Base-by-base conservation (phyloP, 768 basidiomycete species). In the Pulveroboletus sp. region DNA sequence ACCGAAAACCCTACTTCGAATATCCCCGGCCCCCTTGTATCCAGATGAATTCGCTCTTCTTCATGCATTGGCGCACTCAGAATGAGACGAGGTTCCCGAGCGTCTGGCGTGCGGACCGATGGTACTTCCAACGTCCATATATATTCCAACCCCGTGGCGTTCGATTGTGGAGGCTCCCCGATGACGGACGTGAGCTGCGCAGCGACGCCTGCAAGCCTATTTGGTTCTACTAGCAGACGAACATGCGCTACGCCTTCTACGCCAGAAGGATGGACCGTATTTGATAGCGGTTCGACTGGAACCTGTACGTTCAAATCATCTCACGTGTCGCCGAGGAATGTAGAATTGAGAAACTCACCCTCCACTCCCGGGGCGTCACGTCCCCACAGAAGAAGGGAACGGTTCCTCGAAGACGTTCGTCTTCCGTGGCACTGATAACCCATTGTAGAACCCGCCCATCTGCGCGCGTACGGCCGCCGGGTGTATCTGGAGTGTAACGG, bases 331-430 rank as follows among this genome's bases (percentile, higher is more conserved):
- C 25, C 6, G 24, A n/a, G 11, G 6, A 39, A 40, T 24, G 16
- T 8, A n/a, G 6, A 37, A 20, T 5, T 2, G 21, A 6, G 3
- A 38, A 9, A 32, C 78, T 16, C 56, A 84, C 87, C 64, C 87
- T 71, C 64, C 75, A 73, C 3, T 65, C 53, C 41, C 86, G 69
- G 3, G 83, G 78, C 4, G 85, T 87, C 3, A 86, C 67, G 58
- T 89, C 87, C 12, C 84, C 84, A 56, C 87, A 89, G 64, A 84
- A 89, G 59, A 89, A 89, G 7, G 87, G 86, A 16, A 82, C 62
- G 1, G 58, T 55, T 2, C 76, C 75, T 11, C 65, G 56, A 38
- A 54, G 29, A 38, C 45, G 45, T 11, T 32, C 21, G 43, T 58
- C 51, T 6, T 52, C 53, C 1, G 82, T 71, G 4, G 69, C 63